Base-by-base conservation (phyloP, 805 yeast genomes). In the Kregervanrija pseudodelftensis region DNA sequence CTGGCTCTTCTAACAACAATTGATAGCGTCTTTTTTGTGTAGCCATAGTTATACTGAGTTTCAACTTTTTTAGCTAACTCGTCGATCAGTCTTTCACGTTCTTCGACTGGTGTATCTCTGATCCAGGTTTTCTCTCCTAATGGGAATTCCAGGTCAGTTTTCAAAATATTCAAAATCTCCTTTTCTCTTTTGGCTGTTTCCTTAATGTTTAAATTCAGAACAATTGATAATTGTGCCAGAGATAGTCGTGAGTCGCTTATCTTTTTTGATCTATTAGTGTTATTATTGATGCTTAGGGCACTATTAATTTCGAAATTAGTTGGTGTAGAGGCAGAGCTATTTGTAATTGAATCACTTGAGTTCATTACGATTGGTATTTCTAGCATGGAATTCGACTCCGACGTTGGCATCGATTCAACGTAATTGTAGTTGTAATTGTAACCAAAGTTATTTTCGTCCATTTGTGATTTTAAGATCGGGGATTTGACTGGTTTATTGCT, bases 71-170 rank as follows among this genome's bases (percentile, higher is more conserved):
- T 54, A 53, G 72, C 67, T 40, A 88, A 68, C 41, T 70, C 64
- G 22, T 69, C 68, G 22, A 85, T 64, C 37, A 80, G 63, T 5
- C 61, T 53, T 10, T 60, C 60, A 36, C 95, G 69, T 49, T 75
- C 74, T 4, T 61, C 64, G 42, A 70, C 73, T 1, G 75, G 69
- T 0, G 93, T 84, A 56, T 84, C 95, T 50, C 95, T 71, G 37
- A 85, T 80, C 95, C 96, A 88, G 0, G 95, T 85, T 55, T 77
- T 77, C 49, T 78, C 74, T 5, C 95, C 95, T 30, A 88, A 60
- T 30, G 82, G 79, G 62, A 85, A 87, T 4, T 83, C 80, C 43
- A 86, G 70, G 14, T 74, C 78, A 36, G 72, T 67, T 37, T 70
- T 73, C 49, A 82, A 73, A 35, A 80, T 69, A 38, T 69, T 66